Base-by-base conservation (phyloP, 257 asterid genomes). In the Dorcoceras hygrometricum region DNA sequence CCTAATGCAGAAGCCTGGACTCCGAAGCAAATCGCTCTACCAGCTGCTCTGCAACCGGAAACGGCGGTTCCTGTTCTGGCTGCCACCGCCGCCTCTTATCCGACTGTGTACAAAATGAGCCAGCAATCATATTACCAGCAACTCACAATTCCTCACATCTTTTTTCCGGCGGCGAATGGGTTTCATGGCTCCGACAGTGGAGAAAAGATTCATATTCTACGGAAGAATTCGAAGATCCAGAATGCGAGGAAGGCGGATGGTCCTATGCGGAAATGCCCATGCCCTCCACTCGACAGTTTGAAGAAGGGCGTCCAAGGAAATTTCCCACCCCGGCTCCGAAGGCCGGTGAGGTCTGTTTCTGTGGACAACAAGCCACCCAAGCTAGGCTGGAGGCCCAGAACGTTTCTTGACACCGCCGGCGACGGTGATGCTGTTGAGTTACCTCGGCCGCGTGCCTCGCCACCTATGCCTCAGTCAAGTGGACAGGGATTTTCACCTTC, bases 291-390 rank as follows among this genome's bases (percentile, higher is more conserved):
- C n/a, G 7, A 29, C 5, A 23, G n/a, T 8, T 1, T 1, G 0
- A 24, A 46, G 23, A 70, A 22, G 19, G 56, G 48, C 20, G 4
- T 0, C 4, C 53, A 12, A 19, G 43, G 9, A 54, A 26, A 14
- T 60, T 8, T n/a, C 12, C 72, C 77, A 1, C 77, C 71, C 2
- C 75, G 76, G 6, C 55, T 51, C 4, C 75, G 4, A 4, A 61
- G 25, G 39, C 62, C 62, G 7, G 11, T 1, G 8, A 62, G 53
- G 32, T 23, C 24, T 5, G 34, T 32, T 46, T 25, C 23, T 5
- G 8, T 3, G 23, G 43, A 31, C 2, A 50, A 22, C 58, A 25
- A 14, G 62, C 43, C 68, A 5, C 53, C 68, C 22, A 43, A 43
- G 6, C 19, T 43, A 24, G 29, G n/a, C 8, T 54, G 69, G 59